phyloP scores from a whole-genome alignment of 495 filamentous ascomycete species.

The Oleoguttula mirabilis region DNA sequence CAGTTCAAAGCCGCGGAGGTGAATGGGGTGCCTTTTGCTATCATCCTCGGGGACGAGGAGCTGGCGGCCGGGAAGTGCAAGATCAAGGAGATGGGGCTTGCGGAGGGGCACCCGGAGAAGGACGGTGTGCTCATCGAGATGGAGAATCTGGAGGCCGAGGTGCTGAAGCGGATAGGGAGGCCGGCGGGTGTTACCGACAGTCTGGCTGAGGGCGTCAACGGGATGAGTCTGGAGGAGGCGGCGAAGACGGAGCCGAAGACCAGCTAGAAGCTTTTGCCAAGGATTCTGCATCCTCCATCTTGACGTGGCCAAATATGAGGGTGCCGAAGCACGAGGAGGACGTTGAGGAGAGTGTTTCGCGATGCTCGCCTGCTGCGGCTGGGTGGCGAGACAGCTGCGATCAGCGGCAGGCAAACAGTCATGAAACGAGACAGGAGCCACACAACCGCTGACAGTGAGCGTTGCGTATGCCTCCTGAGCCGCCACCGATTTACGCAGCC shows the following conservation, averaged over 20 bases:
- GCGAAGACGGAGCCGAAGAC: conserved; percentile 9
- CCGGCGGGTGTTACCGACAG: not conserved
- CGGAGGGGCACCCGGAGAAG: conserved; percentile 73
- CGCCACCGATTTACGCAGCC: no score
- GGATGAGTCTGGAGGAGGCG: conserved; percentile 8
- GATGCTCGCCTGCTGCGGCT: no score
- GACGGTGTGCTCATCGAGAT: conserved; percentile 62
- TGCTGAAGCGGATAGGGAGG: conserved; percentile 35
- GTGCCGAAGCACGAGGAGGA: no score
- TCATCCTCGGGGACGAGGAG: conserved; percentile 76
- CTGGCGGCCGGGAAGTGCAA: conserved; percentile 60
- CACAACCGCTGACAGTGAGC: no score
- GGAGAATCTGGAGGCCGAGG: conserved; percentile 48
- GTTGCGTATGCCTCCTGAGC: no score
- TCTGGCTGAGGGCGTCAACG: conserved; percentile 3
- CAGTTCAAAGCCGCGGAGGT: conserved; percentile 74
- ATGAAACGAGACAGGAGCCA: no score
- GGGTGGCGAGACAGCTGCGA: no score
- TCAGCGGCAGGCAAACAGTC: no score
- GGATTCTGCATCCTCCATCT: no score
- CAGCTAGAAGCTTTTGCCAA: no score
- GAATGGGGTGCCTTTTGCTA: conserved; percentile 56
- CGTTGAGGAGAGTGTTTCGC: no score
- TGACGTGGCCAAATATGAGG: no score
- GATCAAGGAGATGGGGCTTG: conserved; percentile 74